phyloP scores from a whole-genome alignment of 83 land plant genomes.

The Thuja plicata region DNA sequence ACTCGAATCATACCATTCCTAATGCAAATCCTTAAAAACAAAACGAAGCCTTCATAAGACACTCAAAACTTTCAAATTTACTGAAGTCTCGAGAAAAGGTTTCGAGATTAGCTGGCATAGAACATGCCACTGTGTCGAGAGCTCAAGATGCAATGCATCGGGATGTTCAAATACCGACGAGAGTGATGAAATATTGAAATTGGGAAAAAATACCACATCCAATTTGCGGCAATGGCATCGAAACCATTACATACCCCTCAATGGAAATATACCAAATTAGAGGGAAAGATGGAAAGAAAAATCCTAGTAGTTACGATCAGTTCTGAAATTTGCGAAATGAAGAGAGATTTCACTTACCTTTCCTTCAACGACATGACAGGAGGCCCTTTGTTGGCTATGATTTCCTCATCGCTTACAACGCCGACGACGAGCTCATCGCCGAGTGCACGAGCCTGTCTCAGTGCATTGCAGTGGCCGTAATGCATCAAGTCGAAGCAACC shows the following conservation, averaged over 20 bases:
- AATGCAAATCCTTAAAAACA: background rate
- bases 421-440: slow-evolving; percentile 95
- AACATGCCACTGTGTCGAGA: background rate
- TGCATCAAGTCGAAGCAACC: slow-evolving; percentile 99
- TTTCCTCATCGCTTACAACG: slow-evolving; percentile 91
- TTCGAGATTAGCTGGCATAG: background rate
- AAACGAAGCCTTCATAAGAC: background rate
- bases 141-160: background rate
- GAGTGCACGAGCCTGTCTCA: slow-evolving; percentile 93
- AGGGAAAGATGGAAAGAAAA: too few species aligned
- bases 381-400: slow-evolving; percentile 91
- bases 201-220: background rate
- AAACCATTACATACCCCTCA: background rate
- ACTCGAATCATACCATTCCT: background rate
- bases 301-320: background rate
- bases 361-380: slow-evolving; percentile 89
- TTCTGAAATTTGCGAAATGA: background rate
- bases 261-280: too few species aligned
- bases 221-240: background rate
- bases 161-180: background rate
- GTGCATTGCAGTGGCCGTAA: slow-evolving; percentile 96
- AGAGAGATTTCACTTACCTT: slow-evolving; percentile 38
- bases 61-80: too few species aligned
- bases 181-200: background rate
- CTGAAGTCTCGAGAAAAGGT: background rate